Evolutionary conservation across 2,329 filamentous ascomycete genomes (phyloP).

Genomic region (Exophiala spinifera): DNA sequence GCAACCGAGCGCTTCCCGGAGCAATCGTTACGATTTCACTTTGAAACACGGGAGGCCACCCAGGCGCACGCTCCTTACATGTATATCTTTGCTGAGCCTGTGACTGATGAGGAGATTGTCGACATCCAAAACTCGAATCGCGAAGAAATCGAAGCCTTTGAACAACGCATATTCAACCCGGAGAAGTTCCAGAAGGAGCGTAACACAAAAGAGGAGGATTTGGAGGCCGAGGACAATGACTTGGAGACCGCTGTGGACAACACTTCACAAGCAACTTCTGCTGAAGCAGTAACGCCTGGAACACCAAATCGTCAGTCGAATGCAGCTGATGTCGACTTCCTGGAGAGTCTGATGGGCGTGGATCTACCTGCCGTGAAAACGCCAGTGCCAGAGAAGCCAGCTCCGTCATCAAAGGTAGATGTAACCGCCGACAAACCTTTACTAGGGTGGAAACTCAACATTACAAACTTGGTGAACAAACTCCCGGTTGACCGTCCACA

Average conservation of each 20-base stretch:
- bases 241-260: too few relatives aligned
- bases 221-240: background rate
- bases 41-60: constrained; percentile 66
- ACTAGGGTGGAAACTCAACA: constrained; percentile 67
- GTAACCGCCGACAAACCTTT: constrained; percentile 10
- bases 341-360: constrained; percentile 21
- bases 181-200: constrained; percentile 20
- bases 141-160: constrained; percentile 65
- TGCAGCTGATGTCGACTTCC: constrained; percentile 24
- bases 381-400: background rate
- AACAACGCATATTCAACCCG: constrained; percentile 48
- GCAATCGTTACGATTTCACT: constrained; percentile 70
- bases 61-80: constrained; percentile 57
- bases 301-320: constrained; percentile 11
- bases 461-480: constrained; percentile 71
- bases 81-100: constrained; percentile 87
- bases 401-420: background rate
- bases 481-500: constrained; percentile 60
- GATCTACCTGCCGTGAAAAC: constrained; percentile 5
- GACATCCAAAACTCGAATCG: constrained; percentile 68
- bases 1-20: constrained; percentile 73
- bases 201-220: constrained; percentile 24
- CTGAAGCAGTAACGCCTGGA: too few relatives aligned
- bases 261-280: too few relatives aligned
- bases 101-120: constrained; percentile 68